phyloP scores from a whole-genome alignment of 2,329 filamentous ascomycete species.

The Metarhizium guizhouense region DNA sequence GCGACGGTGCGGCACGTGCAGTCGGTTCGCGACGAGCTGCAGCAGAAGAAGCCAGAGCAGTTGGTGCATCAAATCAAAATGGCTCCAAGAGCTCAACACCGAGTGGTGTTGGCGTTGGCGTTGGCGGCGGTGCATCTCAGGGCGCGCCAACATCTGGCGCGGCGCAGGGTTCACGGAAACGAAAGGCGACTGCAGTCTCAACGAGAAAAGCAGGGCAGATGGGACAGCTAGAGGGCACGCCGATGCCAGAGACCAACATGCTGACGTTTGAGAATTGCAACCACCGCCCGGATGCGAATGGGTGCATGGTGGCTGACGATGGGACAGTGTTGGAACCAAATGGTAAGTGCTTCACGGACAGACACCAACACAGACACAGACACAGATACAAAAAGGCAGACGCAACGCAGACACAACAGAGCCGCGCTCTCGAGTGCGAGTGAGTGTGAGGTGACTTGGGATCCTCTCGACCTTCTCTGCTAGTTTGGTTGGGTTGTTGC shows the following conservation, averaged over 20 bases:
- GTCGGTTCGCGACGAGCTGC: conserved; percentile 33
- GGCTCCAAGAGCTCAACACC: conserved; percentile 24
- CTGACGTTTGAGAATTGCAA: conserved; percentile 73
- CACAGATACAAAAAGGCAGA: background rate
- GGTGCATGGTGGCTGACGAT: conserved; percentile 80
- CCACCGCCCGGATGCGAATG: conserved; percentile 56
- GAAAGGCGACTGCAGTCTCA: conserved; percentile 57
- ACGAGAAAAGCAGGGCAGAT: conserved; percentile 17
- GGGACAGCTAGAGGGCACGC: conserved; percentile 29
- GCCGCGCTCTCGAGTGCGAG: background rate
- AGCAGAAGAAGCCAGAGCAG: conserved; percentile 30
- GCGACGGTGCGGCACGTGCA: conserved; percentile 25
- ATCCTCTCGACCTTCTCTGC: background rate
- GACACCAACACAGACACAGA: background rate
- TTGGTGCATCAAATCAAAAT: conserved; percentile 20
- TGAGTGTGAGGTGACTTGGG: background rate
- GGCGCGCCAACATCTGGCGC: conserved; percentile 42
- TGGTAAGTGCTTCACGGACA: conserved; percentile 48
- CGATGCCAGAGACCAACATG: conserved; percentile 66
- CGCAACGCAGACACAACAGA: background rate
- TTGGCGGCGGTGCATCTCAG: conserved; percentile 17
- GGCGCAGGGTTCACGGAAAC: conserved; percentile 61
- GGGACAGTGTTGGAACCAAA: conserved; percentile 76
- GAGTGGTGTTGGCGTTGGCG: background rate
- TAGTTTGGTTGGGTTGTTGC: conserved; percentile 1